Percentiles rank a stretch among this genome's conserved stretches.
phyloP scores from a whole-genome alignment of 768 basidiomycete species.

The Lactifluus volemus region DNA sequence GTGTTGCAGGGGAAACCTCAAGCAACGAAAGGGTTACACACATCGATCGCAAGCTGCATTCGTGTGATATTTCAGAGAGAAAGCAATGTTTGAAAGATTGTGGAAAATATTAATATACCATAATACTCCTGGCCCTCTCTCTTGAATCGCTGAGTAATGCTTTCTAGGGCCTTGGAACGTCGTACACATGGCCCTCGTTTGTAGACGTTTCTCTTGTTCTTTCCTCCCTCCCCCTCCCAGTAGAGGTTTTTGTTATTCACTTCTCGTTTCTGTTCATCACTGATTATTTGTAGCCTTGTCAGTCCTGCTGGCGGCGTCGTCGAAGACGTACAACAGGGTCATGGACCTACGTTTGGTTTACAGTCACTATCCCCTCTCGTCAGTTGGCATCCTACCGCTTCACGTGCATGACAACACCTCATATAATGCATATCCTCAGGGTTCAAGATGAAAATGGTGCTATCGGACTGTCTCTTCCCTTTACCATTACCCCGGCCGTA shows the following conservation, averaged over 20 bases:
- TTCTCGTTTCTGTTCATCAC: not conserved
- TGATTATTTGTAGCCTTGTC: conserved; percentile 34
- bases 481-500: conserved; percentile 37
- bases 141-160: conserved; percentile 10
- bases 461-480: conserved; percentile 39
- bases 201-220: not conserved
- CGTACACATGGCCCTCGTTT: conserved; percentile 35
- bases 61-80: too few relatives aligned
- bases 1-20: too few relatives aligned
- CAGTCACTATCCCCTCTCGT: conserved; percentile 42
- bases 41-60: too few relatives aligned
- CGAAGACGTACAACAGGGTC: conserved; percentile 26
- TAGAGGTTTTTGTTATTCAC: conserved; percentile 35
- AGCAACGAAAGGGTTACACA: too few relatives aligned
- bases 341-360: conserved; percentile 31
- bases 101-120: too few relatives aligned
- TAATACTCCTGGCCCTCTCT: not conserved
- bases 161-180: conserved; percentile 23
- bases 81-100: too few relatives aligned
- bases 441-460: conserved; percentile 54
- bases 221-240: not conserved
- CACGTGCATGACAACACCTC: not conserved
- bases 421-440: conserved; percentile 26
- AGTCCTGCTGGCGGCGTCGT: conserved; percentile 38
- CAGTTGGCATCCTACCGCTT: conserved; percentile 11